Percentiles rank a stretch among this genome's conserved stretches.
These are phyloP conservation scores for Calocybe gambosa DNA, from an alignment of 1,284 basidiomycete genomes.

Conservation along the genomic window DNA sequence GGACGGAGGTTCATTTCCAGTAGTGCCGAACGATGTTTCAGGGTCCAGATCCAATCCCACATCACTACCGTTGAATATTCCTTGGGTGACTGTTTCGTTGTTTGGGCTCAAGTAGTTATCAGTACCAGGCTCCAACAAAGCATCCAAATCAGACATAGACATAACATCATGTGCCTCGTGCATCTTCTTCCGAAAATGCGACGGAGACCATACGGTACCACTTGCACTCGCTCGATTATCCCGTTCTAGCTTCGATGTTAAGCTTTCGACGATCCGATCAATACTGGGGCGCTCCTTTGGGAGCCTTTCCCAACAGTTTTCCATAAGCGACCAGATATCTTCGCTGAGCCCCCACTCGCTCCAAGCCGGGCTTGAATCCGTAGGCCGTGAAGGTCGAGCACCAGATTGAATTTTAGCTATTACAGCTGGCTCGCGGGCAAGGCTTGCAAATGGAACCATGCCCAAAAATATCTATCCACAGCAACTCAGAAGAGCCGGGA, in stretches of 20 bases:
- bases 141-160: neutral
- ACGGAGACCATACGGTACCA: neutral
- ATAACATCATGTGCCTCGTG: neutral
- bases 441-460: conserved; percentile 8
- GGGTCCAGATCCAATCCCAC: no score
- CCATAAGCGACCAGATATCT: neutral
- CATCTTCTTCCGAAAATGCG: neutral
- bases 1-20: no score
- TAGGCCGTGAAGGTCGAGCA: conserved; percentile 1
- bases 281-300: neutral
- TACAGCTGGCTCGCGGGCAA: conserved; percentile 3
- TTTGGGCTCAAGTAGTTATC: no score
- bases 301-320: neutral
- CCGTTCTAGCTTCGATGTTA: neutral
- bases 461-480: conserved; percentile 12
- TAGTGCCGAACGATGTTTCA: no score
- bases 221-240: neutral
- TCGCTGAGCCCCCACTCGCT: neutral
- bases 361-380: neutral
- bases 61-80: no score
- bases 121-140: neutral
- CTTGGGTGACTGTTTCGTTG: no score
- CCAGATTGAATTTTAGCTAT: conserved; percentile 2
- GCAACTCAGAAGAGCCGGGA: neutral
- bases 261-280: no score